A percentile compares a stretch with the other conserved stretches of the same genome.
phyloP scores from a whole-genome alignment of 345 rosid genomes.

The Crucihimalaya himalaica region DNA sequence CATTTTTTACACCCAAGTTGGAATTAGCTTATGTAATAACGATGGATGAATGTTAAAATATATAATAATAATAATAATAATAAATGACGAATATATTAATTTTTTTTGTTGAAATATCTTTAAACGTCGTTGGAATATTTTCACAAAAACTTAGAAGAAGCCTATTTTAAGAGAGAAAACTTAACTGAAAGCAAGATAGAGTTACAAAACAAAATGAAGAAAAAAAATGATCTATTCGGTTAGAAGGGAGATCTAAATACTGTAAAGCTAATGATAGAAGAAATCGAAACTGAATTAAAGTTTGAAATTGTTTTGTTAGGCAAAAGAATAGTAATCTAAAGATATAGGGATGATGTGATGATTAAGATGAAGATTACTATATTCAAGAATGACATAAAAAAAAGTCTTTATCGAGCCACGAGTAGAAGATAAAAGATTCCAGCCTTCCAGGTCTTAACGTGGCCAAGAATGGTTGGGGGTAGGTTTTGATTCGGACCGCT shows the following conservation, averaged over 20 bases:
- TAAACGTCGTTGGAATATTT: not conserved
- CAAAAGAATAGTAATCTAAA: not conserved
- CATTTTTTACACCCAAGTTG: not conserved
- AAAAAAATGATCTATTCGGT: not conserved
- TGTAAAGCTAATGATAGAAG: conserved; percentile 4
- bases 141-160: not conserved
- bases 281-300: conserved; percentile 25
- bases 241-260: not conserved
- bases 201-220: not conserved
- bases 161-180: not conserved
- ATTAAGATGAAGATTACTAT: conserved; percentile 4
- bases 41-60: not conserved
- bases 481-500: not conserved
- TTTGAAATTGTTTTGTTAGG: not conserved
- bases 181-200: not conserved
- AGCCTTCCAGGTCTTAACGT: conserved; percentile 6
- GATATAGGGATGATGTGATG: conserved; percentile 17
- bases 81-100: not conserved
- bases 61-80: not conserved
- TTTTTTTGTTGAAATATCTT: too few species aligned
- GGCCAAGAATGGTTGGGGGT: conserved; percentile 27
- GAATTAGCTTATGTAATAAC: not conserved
- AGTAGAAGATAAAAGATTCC: conserved; percentile 4
- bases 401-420: conserved; percentile 32
- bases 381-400: conserved; percentile 1